phyloP scores from a whole-genome alignment of 2,329 filamentous ascomycete species.

The Phialemoniopsis sp. region DNA sequence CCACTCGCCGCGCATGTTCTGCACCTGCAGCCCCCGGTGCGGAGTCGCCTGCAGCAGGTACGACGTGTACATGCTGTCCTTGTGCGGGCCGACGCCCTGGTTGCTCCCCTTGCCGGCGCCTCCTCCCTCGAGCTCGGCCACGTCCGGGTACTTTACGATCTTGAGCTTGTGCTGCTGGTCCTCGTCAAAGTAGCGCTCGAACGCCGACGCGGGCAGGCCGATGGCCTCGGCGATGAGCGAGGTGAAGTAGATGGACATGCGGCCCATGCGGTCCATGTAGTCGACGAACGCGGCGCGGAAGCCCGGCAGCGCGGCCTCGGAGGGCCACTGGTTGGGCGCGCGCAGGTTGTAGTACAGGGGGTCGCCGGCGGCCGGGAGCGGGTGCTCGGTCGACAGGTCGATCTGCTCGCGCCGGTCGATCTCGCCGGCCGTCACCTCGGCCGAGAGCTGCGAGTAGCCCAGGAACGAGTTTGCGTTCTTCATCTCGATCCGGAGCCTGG shows the following conservation, averaged over 20 bases:
- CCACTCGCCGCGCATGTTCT: slow-evolving; percentile 75
- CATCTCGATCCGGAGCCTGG: slow-evolving; percentile 64
- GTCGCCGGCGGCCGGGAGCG: slow-evolving; percentile 54
- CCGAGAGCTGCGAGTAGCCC: slow-evolving; percentile 62
- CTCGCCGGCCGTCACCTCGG: slow-evolving; percentile 68
- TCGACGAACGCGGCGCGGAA: slow-evolving; percentile 68
- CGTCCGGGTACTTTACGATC: slow-evolving; percentile 81
- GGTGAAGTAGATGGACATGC: slow-evolving; percentile 70
- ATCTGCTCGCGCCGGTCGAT: slow-evolving; percentile 83
- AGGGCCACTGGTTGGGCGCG: slow-evolving; percentile 79
- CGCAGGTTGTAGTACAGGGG: slow-evolving; percentile 73
- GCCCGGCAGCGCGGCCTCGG: slow-evolving; percentile 52
- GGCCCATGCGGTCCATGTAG: slow-evolving; percentile 74
- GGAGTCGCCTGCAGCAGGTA: slow-evolving; percentile 76
- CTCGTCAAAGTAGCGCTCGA: slow-evolving; percentile 75
- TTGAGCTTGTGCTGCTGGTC: slow-evolving; percentile 82
- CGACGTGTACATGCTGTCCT: slow-evolving; percentile 78
- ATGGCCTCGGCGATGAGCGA: slow-evolving; percentile 82
- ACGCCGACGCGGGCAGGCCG: slow-evolving; percentile 62
- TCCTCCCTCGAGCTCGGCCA: slow-evolving; percentile 47
- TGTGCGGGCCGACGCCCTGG: slow-evolving; percentile 70
- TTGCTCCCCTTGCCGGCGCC: slow-evolving; percentile 20
- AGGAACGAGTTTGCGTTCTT: slow-evolving; percentile 70
- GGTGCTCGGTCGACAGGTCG: slow-evolving; percentile 77
- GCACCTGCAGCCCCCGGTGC: slow-evolving; percentile 78